Conservation (phyloP, 257 asterid species). For the Echites panduratus region DNA sequence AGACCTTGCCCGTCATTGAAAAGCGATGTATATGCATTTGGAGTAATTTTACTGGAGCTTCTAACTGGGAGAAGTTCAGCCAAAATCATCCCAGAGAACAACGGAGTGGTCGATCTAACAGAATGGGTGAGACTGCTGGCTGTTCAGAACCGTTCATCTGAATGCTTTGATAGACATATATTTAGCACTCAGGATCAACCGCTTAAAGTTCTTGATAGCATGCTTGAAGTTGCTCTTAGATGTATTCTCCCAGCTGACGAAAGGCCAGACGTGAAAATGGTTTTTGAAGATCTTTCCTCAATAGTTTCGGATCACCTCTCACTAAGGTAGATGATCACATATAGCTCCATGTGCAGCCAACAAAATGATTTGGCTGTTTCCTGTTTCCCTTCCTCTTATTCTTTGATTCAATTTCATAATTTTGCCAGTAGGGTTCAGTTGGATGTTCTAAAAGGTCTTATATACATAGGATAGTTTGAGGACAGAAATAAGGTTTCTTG, state of each 20-base stretch:
- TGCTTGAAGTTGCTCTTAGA: slow-evolving; percentile 58
- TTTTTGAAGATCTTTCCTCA: slow-evolving; percentile 60
- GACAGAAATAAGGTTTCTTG: neutral
- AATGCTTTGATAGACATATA: slow-evolving; percentile 49
- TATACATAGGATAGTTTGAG: slow-evolving; percentile 2
- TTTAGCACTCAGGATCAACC: slow-evolving; percentile 25
- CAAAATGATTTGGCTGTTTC: slow-evolving; percentile 10
- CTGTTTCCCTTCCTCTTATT: slow-evolving; percentile 6
- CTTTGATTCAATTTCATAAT: no score
- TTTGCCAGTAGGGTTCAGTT: slow-evolving; percentile 4
- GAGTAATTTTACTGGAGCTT: slow-evolving; percentile 64
- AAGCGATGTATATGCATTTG: slow-evolving; percentile 83
- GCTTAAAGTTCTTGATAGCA: slow-evolving; percentile 30
- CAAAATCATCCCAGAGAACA: slow-evolving; percentile 45
- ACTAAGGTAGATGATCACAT: slow-evolving; percentile 15
- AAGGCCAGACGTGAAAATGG: slow-evolving; percentile 67
- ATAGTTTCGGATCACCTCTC: slow-evolving; percentile 21
- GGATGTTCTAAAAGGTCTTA: neutral
- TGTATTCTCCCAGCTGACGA: slow-evolving; percentile 77
- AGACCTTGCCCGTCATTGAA: slow-evolving; percentile 78
- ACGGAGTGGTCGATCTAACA: slow-evolving; percentile 49
- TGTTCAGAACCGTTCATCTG: slow-evolving; percentile 41
- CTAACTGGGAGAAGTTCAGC: slow-evolving; percentile 64
- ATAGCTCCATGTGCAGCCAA: neutral
- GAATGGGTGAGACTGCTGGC: slow-evolving; percentile 79